Percentiles rank a stretch among this genome's conserved stretches.
Conservation (phyloP, 75 land plant genomes). For the Sequoiadendron giganteum region DNA sequence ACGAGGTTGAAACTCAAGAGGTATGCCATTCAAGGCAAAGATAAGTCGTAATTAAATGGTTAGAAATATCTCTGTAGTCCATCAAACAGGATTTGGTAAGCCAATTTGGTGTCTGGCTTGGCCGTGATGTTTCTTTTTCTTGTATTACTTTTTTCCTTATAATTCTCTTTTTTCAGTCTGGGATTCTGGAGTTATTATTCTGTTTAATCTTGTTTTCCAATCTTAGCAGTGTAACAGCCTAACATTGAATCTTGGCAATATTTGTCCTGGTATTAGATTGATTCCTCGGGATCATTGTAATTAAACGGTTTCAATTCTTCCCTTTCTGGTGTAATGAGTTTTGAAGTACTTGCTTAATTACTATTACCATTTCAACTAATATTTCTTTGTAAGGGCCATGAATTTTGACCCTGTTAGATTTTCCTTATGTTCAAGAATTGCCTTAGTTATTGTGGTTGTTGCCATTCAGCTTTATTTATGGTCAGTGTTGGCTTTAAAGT, state of each 20-base stretch:
- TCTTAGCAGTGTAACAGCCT: neutral
- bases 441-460: neutral
- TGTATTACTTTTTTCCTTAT: too few relatives aligned
- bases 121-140: neutral
- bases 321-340: neutral
- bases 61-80: neutral
- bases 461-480: neutral
- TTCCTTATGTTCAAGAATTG: neutral
- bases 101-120: neutral
- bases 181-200: too few relatives aligned
- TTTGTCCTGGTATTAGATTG: neutral
- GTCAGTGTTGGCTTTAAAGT: neutral
- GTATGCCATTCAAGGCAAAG: neutral
- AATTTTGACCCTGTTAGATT: neutral
- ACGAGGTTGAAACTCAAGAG: neutral
- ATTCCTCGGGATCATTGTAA: neutral
- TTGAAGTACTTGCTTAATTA: neutral
- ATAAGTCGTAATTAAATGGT: neutral
- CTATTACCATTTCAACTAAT: neutral
- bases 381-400: neutral
- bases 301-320: neutral
- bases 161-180: neutral
- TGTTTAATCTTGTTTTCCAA: neutral
- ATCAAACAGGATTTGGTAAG: neutral
- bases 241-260: neutral